Evolutionary conservation across 1,284 basidiomycete species (phyloP).

Genomic region (Thecaphora frezii): DNA sequence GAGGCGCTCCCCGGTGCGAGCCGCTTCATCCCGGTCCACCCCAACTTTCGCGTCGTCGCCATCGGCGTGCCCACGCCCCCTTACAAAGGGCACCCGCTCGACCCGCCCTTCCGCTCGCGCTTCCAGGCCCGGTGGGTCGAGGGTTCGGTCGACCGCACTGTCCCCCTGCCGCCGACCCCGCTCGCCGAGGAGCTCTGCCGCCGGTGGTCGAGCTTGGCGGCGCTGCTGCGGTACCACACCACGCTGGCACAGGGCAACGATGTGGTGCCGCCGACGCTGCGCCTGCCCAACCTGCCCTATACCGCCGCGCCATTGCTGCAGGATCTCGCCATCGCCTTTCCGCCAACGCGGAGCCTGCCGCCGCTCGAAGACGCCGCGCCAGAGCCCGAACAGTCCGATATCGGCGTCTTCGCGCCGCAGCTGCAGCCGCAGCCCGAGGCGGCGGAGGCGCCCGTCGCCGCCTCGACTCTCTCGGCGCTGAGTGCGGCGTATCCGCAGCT

Average conservation of each 20-base stretch:
- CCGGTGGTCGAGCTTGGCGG: conserved; percentile 44
- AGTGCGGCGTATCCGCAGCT: conserved; percentile 53
- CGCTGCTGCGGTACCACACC: conserved; percentile 46
- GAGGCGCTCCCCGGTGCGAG: conserved; percentile 20
- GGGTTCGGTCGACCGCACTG: conserved; percentile 38
- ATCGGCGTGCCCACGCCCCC: conserved; percentile 58
- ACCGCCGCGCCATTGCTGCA: conserved; percentile 49
- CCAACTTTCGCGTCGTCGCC: conserved; percentile 60
- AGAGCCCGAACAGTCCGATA: not conserved
- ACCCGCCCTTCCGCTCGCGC: conserved; percentile 61
- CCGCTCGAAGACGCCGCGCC: conserved; percentile 5
- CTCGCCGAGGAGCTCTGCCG: conserved; percentile 31
- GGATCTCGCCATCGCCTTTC: conserved; percentile 47
- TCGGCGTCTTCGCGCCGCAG: conserved; percentile 2
- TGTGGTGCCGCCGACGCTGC: conserved; percentile 45
- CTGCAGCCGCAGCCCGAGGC: not conserved
- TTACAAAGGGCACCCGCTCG: conserved; percentile 59
- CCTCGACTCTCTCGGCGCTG: conserved; percentile 43
- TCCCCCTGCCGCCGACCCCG: conserved; percentile 10
- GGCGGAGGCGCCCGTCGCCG: conserved; percentile 11
- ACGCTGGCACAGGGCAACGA: conserved; percentile 42
- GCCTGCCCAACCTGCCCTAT: conserved; percentile 50
- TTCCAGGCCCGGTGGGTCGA: conserved; percentile 60
- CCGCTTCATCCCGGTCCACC: conserved; percentile 57
- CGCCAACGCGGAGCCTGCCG: conserved; percentile 26